Evolutionary conservation across 257 asterid species (phyloP).

Genomic region (Voacanga thouarsii): DNA sequence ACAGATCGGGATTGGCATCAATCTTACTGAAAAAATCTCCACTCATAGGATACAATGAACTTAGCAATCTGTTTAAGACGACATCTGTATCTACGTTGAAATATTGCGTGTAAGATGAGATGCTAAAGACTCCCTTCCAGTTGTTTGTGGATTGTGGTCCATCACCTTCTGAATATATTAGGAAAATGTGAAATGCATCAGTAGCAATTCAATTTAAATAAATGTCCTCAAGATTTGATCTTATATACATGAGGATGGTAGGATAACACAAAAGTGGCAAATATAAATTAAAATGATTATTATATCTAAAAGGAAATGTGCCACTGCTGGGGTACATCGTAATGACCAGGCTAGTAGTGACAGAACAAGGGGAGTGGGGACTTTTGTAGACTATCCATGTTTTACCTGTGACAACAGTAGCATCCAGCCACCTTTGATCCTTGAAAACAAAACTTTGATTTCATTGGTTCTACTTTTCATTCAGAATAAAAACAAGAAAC

Average conservation of each 20-base stretch:
- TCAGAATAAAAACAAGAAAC: background rate
- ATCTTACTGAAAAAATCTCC: conserved; percentile 91
- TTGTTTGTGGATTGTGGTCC: conserved; percentile 62
- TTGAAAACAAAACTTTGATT: background rate
- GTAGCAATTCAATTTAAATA: background rate
- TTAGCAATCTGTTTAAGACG: conserved; percentile 83
- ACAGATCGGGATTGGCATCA: conserved; percentile 98
- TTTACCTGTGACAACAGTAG: background rate
- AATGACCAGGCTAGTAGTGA: background rate
- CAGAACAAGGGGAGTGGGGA: background rate
- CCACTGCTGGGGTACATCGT: background rate
- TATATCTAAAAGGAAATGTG: background rate
- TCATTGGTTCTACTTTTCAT: background rate
- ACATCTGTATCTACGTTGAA: conserved; percentile 90
- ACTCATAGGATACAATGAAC: conserved; percentile 71
- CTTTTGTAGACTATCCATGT: background rate
- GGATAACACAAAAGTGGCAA: background rate
- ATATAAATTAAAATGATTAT: background rate
- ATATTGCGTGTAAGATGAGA: conserved; percentile 83
- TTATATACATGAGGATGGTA: background rate
- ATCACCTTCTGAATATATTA: conserved; percentile 55
- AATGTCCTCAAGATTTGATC: background rate
- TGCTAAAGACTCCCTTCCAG: conserved; percentile 78
- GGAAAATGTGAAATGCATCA: conserved; percentile 12
- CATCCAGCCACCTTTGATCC: background rate